Evolutionary conservation across 768 basidiomycete species (phyloP), one percentile per base, ranked within the genome.

Genomic region (Pluteus cervinus): DNA sequence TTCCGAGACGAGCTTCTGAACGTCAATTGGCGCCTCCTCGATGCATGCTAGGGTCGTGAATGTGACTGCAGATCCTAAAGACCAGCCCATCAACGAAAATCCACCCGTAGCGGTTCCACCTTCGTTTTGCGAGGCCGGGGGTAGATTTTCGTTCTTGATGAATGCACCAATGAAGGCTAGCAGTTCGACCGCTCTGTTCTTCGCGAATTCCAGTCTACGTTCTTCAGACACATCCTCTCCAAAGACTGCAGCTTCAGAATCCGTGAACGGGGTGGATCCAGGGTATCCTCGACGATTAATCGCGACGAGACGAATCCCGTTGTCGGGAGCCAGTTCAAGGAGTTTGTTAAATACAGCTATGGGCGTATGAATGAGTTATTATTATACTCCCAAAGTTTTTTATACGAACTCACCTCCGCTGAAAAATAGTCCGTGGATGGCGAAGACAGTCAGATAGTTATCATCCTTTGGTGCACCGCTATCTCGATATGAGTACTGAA

Each of bases 271-370:
- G 1, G 64, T 61, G 0, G 69, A 67, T 7, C 59, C 55, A 5
- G 55, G 50, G 35, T 63, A 67, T 24, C 55, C 52, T 1, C 66
- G 56, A 21, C 65, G 55, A 39, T 59, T 68, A 17, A 60, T 33
- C 3, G 58, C 51, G 18, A 69, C 56, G 28, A 68, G 34, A 0
- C 68, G 61, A 5, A 62, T 28, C 16, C 56, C 56, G 33, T 52
- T 43, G 0, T 39, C 17, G 0, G 44, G 20, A 1, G 62, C 59
- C 6, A 51, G 26, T 4, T 48, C 41, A n/a, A 57, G 30, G 10
- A 65, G 34, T 24, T 45, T 59, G 16, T 56, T 38, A 39, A 69
- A 69, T 45, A 43, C 14, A 37, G 35, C 17, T 47, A n/a, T n/a
- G 12, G 10, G 21, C 14, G 29, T 8, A 10, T 1, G 21, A 4